Evolutionary conservation across 192 early-diverging fungal species (phyloP), one percentile per base, ranked within the genome.

Genomic region (Spinellus fusiger): DNA sequence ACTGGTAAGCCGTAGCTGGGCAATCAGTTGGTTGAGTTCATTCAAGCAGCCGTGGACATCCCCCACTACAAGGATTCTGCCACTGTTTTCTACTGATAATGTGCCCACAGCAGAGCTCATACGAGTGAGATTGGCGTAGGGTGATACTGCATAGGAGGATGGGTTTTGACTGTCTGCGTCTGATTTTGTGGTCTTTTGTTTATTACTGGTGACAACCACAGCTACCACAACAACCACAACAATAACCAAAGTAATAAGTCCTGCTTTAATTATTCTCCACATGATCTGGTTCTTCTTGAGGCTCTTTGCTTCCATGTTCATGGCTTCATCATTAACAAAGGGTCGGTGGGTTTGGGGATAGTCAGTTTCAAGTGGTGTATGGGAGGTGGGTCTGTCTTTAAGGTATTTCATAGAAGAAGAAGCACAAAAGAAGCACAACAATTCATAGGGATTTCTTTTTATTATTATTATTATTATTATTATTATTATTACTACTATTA

Each of bases 31-130:
- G 15, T 80, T 64, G 20, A 90, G 68, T 64, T 86, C 84, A 4
- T 75, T 49, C 0, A 79, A 16, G 27, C 77, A 74, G 0, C 87
- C 89, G 40, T 90, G 89, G 32, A 89, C 75, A 52, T 90, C 89
- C 5, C 89, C 89, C 15, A 90, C 77, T 13, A 90, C 79, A 27
- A 88, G 75, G 44, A 86, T 69, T 5, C 86, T 70, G 16, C 16
- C 20, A 22, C 33, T 59, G n/a, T 34, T 55, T 8, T 35, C 54
- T 27, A 51, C 23, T 28, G 32, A 51, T 25, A 40, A 28, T 27
- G 50, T 20, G 6, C 9, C n/a, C 8, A 59, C 25, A 3, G 49
- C 35, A 3, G 69, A 48, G 25, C 37, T n/a, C n/a, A 67, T 13
- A 23, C 40, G 40, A 7, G 61, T 73, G 29, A 73, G 49, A 27